These are phyloP conservation scores for Triticum timopheevii DNA, from an alignment of 176 grass and related monocot genomes.

Conservation along the genomic window DNA sequence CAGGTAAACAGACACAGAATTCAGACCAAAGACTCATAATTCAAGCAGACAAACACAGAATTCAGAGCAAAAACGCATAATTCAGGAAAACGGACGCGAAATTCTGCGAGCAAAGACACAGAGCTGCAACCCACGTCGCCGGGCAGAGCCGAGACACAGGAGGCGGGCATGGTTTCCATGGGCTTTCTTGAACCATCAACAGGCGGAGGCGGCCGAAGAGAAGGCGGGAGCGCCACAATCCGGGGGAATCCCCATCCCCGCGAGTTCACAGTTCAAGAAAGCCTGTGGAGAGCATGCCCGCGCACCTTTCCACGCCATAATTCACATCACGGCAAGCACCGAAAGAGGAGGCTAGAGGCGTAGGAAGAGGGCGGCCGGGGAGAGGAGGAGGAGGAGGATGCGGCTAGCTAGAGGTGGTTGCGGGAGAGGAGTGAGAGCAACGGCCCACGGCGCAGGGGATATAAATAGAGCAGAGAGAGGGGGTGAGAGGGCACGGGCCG, in stretches of 20 bases:
- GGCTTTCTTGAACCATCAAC: conserved; percentile 99
- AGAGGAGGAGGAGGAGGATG: neutral
- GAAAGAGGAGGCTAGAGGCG: neutral
- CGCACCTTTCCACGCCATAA: conserved; percentile 41
- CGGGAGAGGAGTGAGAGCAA: conserved; percentile 33
- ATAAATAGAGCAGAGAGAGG: conserved; percentile 44
- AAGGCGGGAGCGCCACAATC: conserved; percentile 21
- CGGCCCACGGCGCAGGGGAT: conserved; percentile 40
- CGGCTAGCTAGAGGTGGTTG: conserved; percentile 35
- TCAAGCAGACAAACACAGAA: neutral
- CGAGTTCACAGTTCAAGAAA: conserved; percentile 99
- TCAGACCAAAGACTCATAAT: neutral
- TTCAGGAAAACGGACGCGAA: neutral
- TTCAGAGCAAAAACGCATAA: neutral
- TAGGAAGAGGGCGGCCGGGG: neutral
- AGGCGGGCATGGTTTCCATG: conserved; percentile 70
- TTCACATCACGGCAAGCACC: neutral
- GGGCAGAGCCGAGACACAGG: neutral
- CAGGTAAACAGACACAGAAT: neutral
- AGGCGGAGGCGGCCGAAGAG: conserved; percentile 28
- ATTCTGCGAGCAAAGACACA: neutral
- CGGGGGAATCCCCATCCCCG: neutral
- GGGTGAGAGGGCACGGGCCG: conserved; percentile 27
- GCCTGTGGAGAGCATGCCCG: conserved; percentile 90
- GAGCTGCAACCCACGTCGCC: no score